Base-by-base conservation (phyloP, 1,284 basidiomycete species). In the Neolentinus lepideus region DNA sequence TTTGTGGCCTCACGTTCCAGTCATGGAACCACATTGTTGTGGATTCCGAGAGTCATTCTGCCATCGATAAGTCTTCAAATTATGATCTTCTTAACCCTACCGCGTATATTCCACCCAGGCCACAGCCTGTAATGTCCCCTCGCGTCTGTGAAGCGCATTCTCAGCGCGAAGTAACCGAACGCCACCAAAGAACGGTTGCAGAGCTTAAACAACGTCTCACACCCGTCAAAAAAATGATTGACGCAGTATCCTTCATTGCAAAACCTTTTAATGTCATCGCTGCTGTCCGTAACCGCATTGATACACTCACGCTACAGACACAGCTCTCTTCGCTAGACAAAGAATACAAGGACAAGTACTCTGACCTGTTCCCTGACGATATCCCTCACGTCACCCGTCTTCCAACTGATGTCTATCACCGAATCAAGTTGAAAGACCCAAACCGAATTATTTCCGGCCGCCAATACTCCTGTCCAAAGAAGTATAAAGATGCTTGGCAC, bases 1-100 rank as follows among this genome's bases (percentile, higher is more conserved):
- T n/a, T n/a, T n/a, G n/a, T n/a, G n/a, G n/a, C n/a, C n/a, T n/a
- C n/a, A n/a, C n/a, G n/a, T n/a, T n/a, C 53, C 57, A 67, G 9
- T 2, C 46, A 3, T 25, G 52, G 10, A 61, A 68, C 54, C 54
- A 58, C 21, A 60, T 68, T 29, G 58, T 69, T 2, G 58, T 66
- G 25, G 62, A 69, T 35, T 48, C 59, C 21, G 35, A 60, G 2
- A 33, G 51, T 1, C 52, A 57, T 3, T 64, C 68, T 4, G 62
- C 61, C 51, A 59, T 63, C 10, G 58, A 60, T n/a, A 66, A 66
- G 31, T 16, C 50, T 1, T 51, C 56, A 1, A 54, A 56, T 2
- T 66, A 61, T 53, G 64, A 71, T 51, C 21, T 70, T 38, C 35
- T n/a, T n/a, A n/a, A n/a, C n/a, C n/a, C n/a, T n/a, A n/a, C n/a